Evolutionary conservation across 768 basidiomycete genomes (phyloP).

Genomic region (Scleroderma citrinum): DNA sequence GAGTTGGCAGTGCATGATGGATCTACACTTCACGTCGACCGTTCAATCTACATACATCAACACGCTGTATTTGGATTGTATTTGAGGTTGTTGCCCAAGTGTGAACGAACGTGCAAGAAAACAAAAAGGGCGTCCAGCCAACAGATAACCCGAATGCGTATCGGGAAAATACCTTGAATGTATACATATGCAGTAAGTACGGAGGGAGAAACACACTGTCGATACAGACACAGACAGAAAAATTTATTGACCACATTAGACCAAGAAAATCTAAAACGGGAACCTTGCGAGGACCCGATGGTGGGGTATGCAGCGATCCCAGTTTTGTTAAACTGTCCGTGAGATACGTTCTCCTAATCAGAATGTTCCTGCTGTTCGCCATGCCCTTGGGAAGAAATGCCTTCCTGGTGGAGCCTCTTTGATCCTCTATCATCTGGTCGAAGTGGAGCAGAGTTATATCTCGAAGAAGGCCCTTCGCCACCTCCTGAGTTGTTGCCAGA

Average conservation of each 20-base stretch:
- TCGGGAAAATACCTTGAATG: slow-evolving; percentile 11
- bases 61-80: neutral
- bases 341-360: slow-evolving; percentile 12
- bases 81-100: neutral
- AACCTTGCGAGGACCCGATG: slow-evolving; percentile 4
- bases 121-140: slow-evolving; percentile 2
- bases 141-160: slow-evolving; percentile 12
- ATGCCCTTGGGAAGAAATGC: slow-evolving; percentile 17
- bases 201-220: slow-evolving; percentile 1
- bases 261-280: slow-evolving; percentile 32
- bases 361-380: slow-evolving; percentile 29
- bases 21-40: slow-evolving; percentile 19
- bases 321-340: neutral
- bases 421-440: slow-evolving; percentile 53
- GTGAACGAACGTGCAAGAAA: neutral
- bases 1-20: slow-evolving; percentile 10
- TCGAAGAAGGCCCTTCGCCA: slow-evolving; percentile 24
- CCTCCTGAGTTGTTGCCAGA: slow-evolving; percentile 22
- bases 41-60: neutral
- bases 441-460: slow-evolving; percentile 32
- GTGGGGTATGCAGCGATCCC: slow-evolving; percentile 19
- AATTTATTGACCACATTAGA: slow-evolving; percentile 25
- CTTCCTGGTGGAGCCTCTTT: slow-evolving; percentile 56
- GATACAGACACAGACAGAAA: slow-evolving; percentile 1
- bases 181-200: slow-evolving; percentile 13